Evolutionary conservation across 192 early-diverging fungal genomes (phyloP).

Genomic region (Coemansia sp.): DNA sequence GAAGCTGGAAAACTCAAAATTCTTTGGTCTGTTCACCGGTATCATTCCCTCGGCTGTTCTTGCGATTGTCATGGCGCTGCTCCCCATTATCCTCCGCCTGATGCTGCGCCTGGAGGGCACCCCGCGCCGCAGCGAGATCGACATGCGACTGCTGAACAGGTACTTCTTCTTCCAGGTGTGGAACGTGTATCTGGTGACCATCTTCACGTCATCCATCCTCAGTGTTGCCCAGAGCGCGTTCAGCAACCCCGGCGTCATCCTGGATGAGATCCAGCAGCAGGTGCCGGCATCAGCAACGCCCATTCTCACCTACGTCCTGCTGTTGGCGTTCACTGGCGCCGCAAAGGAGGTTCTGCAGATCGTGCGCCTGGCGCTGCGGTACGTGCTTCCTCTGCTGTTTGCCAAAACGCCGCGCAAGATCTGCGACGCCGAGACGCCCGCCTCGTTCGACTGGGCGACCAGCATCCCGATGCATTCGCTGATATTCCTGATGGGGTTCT

Average conservation of each 20-base stretch:
- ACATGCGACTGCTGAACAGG: conserved; percentile 65
- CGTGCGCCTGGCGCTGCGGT: conserved; percentile 63
- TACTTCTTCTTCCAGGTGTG: conserved; percentile 85
- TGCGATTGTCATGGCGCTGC: conserved; percentile 67
- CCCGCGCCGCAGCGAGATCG: conserved; percentile 62
- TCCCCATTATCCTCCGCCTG: conserved; percentile 71
- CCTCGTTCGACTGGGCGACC: conserved; percentile 62
- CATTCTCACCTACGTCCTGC: conserved; percentile 83
- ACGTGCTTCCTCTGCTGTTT: conserved; percentile 59
- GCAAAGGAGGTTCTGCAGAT: conserved; percentile 73
- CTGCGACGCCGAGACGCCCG: conserved; percentile 57
- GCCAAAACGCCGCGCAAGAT: conserved; percentile 76
- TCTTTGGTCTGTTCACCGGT: conserved; percentile 69
- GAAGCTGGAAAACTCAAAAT: conserved; percentile 26
- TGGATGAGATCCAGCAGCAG: conserved; percentile 56
- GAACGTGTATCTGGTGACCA: conserved; percentile 78
- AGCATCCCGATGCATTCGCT: conserved; percentile 70
- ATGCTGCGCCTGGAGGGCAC: conserved; percentile 68
- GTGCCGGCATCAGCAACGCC: conserved; percentile 77
- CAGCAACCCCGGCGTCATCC: conserved; percentile 33
- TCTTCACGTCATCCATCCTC: conserved; percentile 71
- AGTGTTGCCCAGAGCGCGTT: conserved; percentile 27
- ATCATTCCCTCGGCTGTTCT: conserved; percentile 74
- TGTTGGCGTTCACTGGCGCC: conserved; percentile 70
- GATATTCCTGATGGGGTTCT: conserved; percentile 73